Evolutionary conservation across 176 grass and related monocot species (phyloP), one percentile per base, ranked within the genome.

Genomic region (Tuctoria greenei): DNA sequence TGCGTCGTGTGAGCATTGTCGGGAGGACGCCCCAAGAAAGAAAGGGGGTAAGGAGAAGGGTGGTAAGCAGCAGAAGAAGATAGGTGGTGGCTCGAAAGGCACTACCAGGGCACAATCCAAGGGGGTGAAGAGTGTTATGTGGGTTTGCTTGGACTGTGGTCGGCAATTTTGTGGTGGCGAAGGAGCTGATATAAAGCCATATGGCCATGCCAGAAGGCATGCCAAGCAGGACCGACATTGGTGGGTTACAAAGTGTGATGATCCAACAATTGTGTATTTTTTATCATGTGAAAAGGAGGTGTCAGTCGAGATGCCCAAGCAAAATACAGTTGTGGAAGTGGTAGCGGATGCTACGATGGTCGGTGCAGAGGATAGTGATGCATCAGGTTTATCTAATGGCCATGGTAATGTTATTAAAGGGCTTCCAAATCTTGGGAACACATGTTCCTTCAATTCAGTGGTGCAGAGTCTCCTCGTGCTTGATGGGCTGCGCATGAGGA

Each of bases 391-490:
- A 9, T 54, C 78, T 75, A 77, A 74, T 67, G 37, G 28, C 41
- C 73, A 84, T 60, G 75, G 64, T 43, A 83, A 90, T 83, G 64
- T 78, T 47, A 92, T 94, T 21, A 91, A 83, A 83, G 95, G 95
- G 52, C 65, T 98, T 25, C 84, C 89, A 4, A 98, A 98, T 80
- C 88, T 95, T 59, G 91, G 95, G 42, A 98, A 98, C 44, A 95
- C 95, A 16, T 95, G 91, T 44, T 98, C 92, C 84, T 95, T 98
- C 85, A 98, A 98, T 81, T 82, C 95, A 35, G 87, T 98, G 67
- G 21, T 98, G 67, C 95, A 98, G 88, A 86, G 80, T 64, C 76
- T 98, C 62, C 89, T 98, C 1, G 79, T 85, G 1, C 81, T 98
- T 81, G 90, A 94, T 79, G 85, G 61, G n/a, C 64, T 98, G 27